These are phyloP conservation scores for Nephelium lappaceum DNA, from an alignment of 345 rosid species.

Conservation along the genomic window DNA sequence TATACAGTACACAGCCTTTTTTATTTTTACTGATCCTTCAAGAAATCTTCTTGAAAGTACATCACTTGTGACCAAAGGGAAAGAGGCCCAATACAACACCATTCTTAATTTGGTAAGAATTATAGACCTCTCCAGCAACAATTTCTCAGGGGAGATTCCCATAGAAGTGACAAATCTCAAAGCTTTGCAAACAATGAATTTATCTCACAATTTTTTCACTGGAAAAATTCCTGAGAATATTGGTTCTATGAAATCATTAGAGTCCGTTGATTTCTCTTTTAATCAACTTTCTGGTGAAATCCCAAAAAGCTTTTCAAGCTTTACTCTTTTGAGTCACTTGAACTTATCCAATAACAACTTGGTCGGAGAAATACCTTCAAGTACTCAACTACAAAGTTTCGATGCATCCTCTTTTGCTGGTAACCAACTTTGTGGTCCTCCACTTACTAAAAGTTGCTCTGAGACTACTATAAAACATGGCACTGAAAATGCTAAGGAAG, in stretches of 20 bases:
- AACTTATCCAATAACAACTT: too few relatives aligned
- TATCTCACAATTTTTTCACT: slow-evolving; percentile 3
- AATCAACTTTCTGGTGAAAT: slow-evolving; percentile 23
- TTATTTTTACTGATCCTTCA: too few relatives aligned
- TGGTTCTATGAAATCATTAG: slow-evolving; percentile 9
- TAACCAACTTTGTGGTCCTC: neutral
- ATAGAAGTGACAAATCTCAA: neutral
- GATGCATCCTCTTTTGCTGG: neutral
- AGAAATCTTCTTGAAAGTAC: neutral
- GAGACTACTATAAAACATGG: too few relatives aligned
- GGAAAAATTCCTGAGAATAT: neutral
- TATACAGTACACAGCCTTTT: too few relatives aligned
- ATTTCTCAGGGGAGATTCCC: slow-evolving; percentile 4
- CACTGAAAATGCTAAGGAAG: neutral
- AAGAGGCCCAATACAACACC: neutral
- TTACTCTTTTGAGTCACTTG: too few relatives aligned
- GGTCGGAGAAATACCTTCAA: neutral
- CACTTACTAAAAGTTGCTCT: neutral
- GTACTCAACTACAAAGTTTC: slow-evolving; percentile 6
- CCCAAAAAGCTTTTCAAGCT: neutral
- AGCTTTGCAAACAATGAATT: slow-evolving; percentile 13
- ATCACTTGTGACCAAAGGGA: neutral
- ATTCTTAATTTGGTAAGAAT: neutral
- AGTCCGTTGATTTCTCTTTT: slow-evolving; percentile 6
- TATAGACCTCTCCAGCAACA: neutral